These are phyloP conservation scores for Teratosphaeriaceae sp. DNA, from an alignment of 2,329 filamentous ascomycete genomes.

Conservation along the genomic window DNA sequence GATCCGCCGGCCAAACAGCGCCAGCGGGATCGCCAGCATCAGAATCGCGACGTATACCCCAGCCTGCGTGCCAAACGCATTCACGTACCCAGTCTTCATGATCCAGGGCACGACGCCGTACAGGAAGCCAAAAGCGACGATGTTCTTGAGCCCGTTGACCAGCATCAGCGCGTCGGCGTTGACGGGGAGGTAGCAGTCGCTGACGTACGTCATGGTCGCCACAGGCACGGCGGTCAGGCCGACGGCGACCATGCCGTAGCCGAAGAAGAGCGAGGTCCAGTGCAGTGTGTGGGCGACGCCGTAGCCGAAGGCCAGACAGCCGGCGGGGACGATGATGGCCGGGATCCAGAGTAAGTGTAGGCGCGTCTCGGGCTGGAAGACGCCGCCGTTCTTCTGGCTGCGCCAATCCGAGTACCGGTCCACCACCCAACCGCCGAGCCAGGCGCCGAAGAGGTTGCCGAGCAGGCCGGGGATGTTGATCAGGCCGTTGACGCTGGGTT, in stretches of 20 bases:
- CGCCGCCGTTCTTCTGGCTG: slow-evolving; percentile 34
- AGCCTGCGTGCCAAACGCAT: slow-evolving; percentile 33
- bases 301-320: slow-evolving; percentile 41
- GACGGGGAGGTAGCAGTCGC: slow-evolving; percentile 31
- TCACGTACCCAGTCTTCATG: slow-evolving; percentile 28
- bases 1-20: slow-evolving; percentile 27
- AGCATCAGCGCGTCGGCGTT: slow-evolving; percentile 33
- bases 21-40: slow-evolving; percentile 26
- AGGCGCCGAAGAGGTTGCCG: slow-evolving; percentile 39
- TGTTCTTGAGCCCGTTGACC: slow-evolving; percentile 35
- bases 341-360: slow-evolving; percentile 37
- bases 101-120: slow-evolving; percentile 42
- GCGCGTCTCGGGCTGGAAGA: slow-evolving; percentile 42
- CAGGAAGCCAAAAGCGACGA: slow-evolving; percentile 43
- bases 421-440: slow-evolving; percentile 38
- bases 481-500: slow-evolving; percentile 31
- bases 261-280: slow-evolving; percentile 42
- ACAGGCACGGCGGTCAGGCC: slow-evolving; percentile 38
- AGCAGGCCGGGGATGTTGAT: slow-evolving; percentile 37
- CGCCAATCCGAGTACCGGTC: slow-evolving; percentile 38
- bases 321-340: slow-evolving; percentile 35
- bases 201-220: slow-evolving; percentile 42
- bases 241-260: slow-evolving; percentile 41
- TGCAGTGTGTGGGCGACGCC: slow-evolving; percentile 35
- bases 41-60: slow-evolving; percentile 32